phyloP scores from a whole-genome alignment of 768 basidiomycete genomes.

The Podaxis sp. region DNA sequence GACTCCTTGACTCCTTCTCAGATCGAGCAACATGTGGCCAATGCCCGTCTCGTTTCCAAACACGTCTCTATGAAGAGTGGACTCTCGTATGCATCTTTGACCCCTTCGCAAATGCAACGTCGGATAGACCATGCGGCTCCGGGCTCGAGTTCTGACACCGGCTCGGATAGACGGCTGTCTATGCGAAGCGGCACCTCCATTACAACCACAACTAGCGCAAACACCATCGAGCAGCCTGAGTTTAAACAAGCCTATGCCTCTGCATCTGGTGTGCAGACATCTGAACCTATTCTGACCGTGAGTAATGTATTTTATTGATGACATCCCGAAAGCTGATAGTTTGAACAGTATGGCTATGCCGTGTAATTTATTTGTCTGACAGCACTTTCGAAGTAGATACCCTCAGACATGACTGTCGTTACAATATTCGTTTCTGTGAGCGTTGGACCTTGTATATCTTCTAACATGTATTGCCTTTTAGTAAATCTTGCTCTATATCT shows the following conservation, averaged over 20 bases:
- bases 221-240: not conserved
- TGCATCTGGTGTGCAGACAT: not conserved
- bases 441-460: not conserved
- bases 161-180: not conserved
- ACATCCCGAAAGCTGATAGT: not conserved
- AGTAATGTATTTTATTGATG: not conserved
- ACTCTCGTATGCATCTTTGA: not conserved
- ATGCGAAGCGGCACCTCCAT: not conserved
- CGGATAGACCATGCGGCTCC: not conserved
- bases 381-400: not conserved
- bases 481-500: not conserved
- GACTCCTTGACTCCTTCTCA: conserved; percentile 5
- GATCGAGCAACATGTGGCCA: not conserved
- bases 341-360: not conserved
- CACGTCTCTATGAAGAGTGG: conserved; percentile 1
- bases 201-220: not conserved
- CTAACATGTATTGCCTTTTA: not conserved
- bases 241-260: not conserved
- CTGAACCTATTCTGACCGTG: not conserved
- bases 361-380: not conserved
- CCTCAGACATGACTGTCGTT: not conserved
- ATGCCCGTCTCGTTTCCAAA: not conserved
- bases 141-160: not conserved
- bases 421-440: not conserved
- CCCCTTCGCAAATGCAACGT: conserved; percentile 2